phyloP scores from a whole-genome alignment of 2,329 filamentous ascomycete genomes.

The Sclerotinia spermophila region DNA sequence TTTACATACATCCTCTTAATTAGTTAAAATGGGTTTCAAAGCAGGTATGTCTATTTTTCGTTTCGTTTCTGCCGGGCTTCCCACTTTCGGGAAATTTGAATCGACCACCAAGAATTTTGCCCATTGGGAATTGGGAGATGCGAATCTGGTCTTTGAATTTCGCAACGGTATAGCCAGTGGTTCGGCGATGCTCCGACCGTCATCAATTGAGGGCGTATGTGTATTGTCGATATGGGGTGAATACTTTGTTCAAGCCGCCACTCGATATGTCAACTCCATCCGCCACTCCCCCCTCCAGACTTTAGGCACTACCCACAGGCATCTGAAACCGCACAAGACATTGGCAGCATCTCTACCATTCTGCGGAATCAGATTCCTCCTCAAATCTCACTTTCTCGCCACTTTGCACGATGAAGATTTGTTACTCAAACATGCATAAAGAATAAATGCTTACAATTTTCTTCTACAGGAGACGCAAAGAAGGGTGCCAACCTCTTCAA shows the following conservation, averaged over 20 bases:
- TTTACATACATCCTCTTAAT: constrained; percentile 26
- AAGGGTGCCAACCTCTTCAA: constrained; percentile 99
- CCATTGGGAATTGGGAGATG: neutral
- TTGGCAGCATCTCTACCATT: neutral
- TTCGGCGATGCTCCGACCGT: neutral
- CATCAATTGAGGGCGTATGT: neutral
- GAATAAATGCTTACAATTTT: neutral
- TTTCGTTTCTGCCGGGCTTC: constrained; percentile 3
- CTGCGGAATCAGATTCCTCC: neutral
- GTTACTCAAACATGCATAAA: neutral
- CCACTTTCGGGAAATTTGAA: neutral
- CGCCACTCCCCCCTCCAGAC: neutral
- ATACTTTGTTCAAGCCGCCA: neutral
- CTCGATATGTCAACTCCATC: neutral
- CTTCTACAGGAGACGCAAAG: constrained; percentile 72
- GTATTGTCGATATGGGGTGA: neutral
- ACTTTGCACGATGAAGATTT: neutral
- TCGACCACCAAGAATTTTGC: constrained; percentile 10
- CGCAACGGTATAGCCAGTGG: neutral
- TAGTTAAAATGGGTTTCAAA: constrained; percentile 41
- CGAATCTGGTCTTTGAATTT: neutral
- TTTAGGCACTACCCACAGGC: neutral
- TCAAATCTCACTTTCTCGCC: neutral
- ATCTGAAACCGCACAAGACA: neutral
- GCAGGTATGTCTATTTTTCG: constrained; percentile 37